Base-by-base conservation (phyloP, 768 basidiomycete genomes). In the Tricholoma flavovirens region DNA sequence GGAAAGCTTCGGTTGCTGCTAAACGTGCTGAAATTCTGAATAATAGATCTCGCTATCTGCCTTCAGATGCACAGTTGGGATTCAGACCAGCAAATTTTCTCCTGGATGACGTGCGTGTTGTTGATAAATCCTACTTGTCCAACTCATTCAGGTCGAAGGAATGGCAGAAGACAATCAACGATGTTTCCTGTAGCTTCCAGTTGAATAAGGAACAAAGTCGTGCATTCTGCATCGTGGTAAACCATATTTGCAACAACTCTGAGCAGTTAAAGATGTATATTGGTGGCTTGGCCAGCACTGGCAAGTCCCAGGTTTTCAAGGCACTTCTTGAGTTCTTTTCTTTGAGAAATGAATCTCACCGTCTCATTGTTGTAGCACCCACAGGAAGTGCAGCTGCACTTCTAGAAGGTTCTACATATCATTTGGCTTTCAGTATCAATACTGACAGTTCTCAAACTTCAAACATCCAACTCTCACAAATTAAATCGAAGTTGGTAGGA, bases 241-340 rank as follows among this genome's bases (percentile, higher is more conserved):
- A 64, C 5, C 68, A 69, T 52, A 49, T 53, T 11, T 40, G 32
- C 12, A 17, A 2, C 14, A 12, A 54, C n/a, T 14, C 43, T 0
- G 49, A 58, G 8, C 67, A 65, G 10, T 70, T 4, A 0, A 67
- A 61, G 24, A 67, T 72, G 67, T 67, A 69, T 52, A 49, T 71
- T 0, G 67, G n/a, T 35, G 35, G 35, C 12, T 14, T 35, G 35
- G 35, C 35, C 5, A 5, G 35, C 35, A 35, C 35, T 14, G 35
- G 35, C 12, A 35, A 35, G 14, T 11, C 35, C 7, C 35, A 14
- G 14, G 35, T 35, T 2, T 12, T 35, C 10, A 11, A 35, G 11
- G 35, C 35, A 3, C 12, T 35, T 2, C 3, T 35, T 2, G 12
- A 35, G 11, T 11, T 35, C 10, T 35, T 35, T 5, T 2, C 7